Conservation (phyloP, 2,329 filamentous ascomycete species). For the Xylariales sp. region DNA sequence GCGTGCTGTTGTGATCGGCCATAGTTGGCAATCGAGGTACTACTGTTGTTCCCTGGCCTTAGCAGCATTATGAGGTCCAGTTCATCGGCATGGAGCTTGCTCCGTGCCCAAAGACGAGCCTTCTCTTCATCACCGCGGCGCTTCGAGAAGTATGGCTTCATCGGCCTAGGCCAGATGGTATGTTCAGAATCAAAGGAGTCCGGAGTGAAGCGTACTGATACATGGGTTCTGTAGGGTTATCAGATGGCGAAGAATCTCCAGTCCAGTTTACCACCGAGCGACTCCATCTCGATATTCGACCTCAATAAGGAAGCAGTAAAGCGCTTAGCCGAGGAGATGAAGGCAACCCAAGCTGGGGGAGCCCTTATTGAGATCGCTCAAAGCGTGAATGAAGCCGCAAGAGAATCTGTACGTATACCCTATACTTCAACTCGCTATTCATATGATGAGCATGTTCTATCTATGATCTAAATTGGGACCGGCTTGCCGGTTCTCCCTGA, state of each 20-base stretch:
- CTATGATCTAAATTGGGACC: conserved; percentile 72
- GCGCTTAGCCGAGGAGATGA: conserved; percentile 44
- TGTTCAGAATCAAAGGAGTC: conserved; percentile 15
- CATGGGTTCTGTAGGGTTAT: conserved; percentile 41
- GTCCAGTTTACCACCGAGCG: conserved; percentile 46
- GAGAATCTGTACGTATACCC: conserved; percentile 43
- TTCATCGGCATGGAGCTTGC: conserved; percentile 32
- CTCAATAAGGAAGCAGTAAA: conserved; percentile 47
- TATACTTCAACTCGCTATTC: conserved; percentile 12
- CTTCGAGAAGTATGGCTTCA: conserved; percentile 52
- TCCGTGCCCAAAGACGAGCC: conserved; percentile 36
- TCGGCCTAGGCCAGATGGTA: conserved; percentile 60
- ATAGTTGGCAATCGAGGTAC: no score
- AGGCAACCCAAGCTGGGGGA: conserved; percentile 35
- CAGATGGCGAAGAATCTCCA: conserved; percentile 61
- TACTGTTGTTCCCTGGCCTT: no score
- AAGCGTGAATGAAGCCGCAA: conserved; percentile 43
- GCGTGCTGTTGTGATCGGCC: no score
- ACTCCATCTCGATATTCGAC: conserved; percentile 51
- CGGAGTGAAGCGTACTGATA: background rate
- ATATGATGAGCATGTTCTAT: conserved; percentile 37
- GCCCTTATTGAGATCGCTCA: conserved; percentile 41
- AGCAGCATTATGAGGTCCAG: conserved; percentile 40
- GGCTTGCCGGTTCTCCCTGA: conserved; percentile 54
- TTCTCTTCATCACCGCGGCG: conserved; percentile 46